These are phyloP conservation scores for Globisporangium viniferum DNA, from an alignment of 352 stramenopile species.

Conservation along the genomic window DNA sequence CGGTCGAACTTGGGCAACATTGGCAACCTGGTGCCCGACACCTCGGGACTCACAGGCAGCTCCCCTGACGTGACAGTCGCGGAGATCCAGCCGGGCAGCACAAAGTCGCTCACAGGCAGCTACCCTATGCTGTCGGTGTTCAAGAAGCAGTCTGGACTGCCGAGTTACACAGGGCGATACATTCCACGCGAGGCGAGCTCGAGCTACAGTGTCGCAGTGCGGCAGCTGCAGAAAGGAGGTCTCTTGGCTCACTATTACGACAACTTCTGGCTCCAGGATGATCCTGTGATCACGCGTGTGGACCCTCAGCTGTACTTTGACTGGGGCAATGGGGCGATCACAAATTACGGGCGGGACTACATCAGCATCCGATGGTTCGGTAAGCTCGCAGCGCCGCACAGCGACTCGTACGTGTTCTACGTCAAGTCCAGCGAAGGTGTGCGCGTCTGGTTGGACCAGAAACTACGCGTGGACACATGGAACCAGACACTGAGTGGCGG, in stretches of 20 bases:
- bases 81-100: constrained; percentile 64
- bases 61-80: constrained; percentile 45
- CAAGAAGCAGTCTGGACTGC: constrained; percentile 91
- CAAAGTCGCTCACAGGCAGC: constrained; percentile 76
- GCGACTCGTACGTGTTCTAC: constrained; percentile 93
- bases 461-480: constrained; percentile 92
- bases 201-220: constrained; percentile 87
- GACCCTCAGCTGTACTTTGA: constrained; percentile 86
- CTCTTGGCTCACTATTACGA: constrained; percentile 93
- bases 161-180: constrained; percentile 92
- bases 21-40: constrained; percentile 48
- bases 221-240: constrained; percentile 89
- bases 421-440: constrained; percentile 90
- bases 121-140: constrained; percentile 68
- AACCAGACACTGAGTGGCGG: constrained; percentile 28
- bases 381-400: constrained; percentile 81
- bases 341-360: constrained; percentile 92
- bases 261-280: constrained; percentile 95
- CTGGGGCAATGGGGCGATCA: constrained; percentile 91
- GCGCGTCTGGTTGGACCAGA: constrained; percentile 92
- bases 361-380: constrained; percentile 94
- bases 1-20: constrained; percentile 81
- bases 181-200: constrained; percentile 60
- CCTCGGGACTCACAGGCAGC: constrained; percentile 54
- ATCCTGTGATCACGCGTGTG: constrained; percentile 82